Evolutionary conservation across 2,329 filamentous ascomycete species (phyloP).

Genomic region (Colletotrichum sp.): DNA sequence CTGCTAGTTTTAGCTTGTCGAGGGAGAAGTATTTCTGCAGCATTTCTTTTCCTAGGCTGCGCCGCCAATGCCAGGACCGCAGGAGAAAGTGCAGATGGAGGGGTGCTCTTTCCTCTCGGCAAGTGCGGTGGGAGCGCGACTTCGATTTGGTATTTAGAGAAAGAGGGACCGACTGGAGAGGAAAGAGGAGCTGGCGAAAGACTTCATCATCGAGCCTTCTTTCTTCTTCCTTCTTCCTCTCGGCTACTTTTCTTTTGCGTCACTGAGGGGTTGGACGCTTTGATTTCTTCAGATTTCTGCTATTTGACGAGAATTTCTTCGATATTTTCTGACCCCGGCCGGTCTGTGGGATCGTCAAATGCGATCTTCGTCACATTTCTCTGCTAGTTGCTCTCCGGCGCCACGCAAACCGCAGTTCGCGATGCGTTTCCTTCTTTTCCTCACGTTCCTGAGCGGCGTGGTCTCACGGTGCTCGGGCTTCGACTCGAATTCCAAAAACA

Average conservation of each 20-base stretch:
- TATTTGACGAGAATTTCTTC: background rate
- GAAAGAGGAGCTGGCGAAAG: background rate
- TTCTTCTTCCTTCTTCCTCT: background rate
- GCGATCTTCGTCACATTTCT: background rate
- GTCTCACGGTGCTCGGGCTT: conserved; percentile 24
- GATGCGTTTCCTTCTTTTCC: background rate
- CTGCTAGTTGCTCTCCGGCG: background rate
- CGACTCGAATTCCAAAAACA: conserved; percentile 36
- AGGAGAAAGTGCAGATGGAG: background rate
- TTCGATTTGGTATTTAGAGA: background rate
- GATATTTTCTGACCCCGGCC: background rate
- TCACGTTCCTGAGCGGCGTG: background rate
- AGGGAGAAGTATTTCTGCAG: background rate
- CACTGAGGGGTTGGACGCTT: background rate
- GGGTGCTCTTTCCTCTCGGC: background rate
- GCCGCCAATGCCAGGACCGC: background rate
- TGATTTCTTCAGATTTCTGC: background rate
- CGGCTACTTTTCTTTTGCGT: background rate
- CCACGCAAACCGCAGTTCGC: background rate
- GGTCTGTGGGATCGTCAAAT: background rate
- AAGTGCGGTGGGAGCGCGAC: no score
- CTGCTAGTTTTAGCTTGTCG: background rate
- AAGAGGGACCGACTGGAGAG: background rate
- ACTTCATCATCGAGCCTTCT: background rate
- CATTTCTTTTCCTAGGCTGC: conserved; percentile 15